phyloP scores from a whole-genome alignment of 805 yeast genomes.

The Vanderwaltozyma polyspora region DNA sequence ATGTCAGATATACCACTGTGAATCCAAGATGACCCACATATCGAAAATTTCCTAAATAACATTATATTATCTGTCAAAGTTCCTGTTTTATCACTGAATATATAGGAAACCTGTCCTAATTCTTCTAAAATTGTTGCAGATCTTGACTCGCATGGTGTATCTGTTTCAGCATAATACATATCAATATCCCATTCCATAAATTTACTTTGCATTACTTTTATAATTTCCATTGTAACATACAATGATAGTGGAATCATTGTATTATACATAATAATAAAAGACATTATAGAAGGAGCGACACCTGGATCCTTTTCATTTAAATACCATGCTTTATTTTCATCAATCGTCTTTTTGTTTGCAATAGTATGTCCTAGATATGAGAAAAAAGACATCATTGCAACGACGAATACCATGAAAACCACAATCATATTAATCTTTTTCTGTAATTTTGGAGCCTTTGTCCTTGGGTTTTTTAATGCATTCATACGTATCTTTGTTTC shows the following conservation, averaged over 20 bases:
- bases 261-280: constrained; percentile 93
- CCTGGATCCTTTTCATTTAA: constrained; percentile 64
- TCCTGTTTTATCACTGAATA: constrained; percentile 95
- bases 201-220: constrained; percentile 75
- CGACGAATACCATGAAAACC: constrained; percentile 76
- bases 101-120: constrained; percentile 89
- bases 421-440: constrained; percentile 73
- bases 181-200: constrained; percentile 84
- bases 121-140: constrained; percentile 95
- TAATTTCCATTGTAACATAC: constrained; percentile 93
- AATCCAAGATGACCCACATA: constrained; percentile 81
- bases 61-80: constrained; percentile 90
- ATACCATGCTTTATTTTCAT: constrained; percentile 57
- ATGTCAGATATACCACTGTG: constrained; percentile 49
- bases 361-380: constrained; percentile 72
- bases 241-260: constrained; percentile 90
- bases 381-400: constrained; percentile 60
- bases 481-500: constrained; percentile 95
- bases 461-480: constrained; percentile 78
- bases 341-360: constrained; percentile 28
- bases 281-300: constrained; percentile 82
- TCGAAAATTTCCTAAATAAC: constrained; percentile 81
- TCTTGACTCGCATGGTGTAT: constrained; percentile 90
- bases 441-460: constrained; percentile 89
- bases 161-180: constrained; percentile 75